A percentile compares a stretch with the other conserved stretches of the same genome.
Conservation (phyloP, 805 yeast genomes). For the Yarrowia deformans region DNA sequence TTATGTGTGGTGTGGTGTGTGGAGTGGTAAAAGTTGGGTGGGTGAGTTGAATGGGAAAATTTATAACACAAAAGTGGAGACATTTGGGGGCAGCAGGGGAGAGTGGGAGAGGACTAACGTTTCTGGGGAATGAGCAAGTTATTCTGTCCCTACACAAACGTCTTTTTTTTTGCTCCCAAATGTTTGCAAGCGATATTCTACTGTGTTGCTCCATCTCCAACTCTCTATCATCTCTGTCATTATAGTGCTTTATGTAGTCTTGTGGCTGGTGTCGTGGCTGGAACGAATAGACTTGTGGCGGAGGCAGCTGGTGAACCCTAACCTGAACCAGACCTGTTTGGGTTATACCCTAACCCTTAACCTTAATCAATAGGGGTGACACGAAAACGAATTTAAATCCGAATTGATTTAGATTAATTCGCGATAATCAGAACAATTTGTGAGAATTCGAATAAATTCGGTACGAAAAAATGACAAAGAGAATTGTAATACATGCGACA, state of each 20-base stretch:
- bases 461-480: no score
- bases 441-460: no score
- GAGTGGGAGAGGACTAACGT: background rate
- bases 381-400: no score
- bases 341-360: background rate
- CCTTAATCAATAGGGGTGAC: background rate
- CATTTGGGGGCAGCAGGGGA: constrained; percentile 10
- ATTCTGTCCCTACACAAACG: background rate
- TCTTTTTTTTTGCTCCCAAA: background rate
- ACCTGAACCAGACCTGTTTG: background rate
- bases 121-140: constrained; percentile 7
- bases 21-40: constrained; percentile 2
- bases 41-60: background rate
- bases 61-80: background rate
- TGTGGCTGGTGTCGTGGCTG: constrained; percentile 34
- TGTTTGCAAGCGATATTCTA: background rate
- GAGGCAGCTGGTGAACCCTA: background rate
- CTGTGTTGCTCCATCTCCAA: background rate
- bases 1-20: constrained; percentile 1
- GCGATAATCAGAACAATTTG: background rate
- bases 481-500: no score
- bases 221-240: background rate
- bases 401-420: no score
- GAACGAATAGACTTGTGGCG: constrained; percentile 8
- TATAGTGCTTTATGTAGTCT: background rate